Evolutionary conservation across 2,329 filamentous ascomycete species (phyloP).

Genomic region (Thielaviopsis musarum): DNA sequence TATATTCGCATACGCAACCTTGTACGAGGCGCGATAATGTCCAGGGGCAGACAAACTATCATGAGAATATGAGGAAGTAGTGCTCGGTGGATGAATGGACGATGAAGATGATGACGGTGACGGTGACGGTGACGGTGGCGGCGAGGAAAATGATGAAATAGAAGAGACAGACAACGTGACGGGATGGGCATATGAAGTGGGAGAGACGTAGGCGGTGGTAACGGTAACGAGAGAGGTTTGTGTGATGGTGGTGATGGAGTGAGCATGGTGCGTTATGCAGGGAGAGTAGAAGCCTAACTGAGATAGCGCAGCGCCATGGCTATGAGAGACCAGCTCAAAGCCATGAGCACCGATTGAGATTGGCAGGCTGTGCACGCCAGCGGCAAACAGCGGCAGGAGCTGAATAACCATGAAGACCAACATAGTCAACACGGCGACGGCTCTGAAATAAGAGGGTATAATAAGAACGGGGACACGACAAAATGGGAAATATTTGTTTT

Average conservation of each 20-base stretch:
- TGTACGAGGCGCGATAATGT: neutral
- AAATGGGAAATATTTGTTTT: neutral
- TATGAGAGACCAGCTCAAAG: neutral
- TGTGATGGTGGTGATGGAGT: neutral
- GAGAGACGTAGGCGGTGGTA: neutral
- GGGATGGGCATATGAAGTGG: neutral
- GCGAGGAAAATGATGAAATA: neutral
- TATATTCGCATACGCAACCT: conserved; percentile 1
- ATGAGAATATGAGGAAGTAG: neutral
- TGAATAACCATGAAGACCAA: neutral
- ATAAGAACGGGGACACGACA: neutral
- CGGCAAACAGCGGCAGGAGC: neutral
- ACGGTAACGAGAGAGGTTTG: neutral
- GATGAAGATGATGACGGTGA: neutral
- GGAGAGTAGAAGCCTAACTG: neutral
- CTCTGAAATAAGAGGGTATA: neutral
- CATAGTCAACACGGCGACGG: neutral
- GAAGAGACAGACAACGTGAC: neutral
- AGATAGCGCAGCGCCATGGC: neutral
- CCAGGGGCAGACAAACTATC: neutral
- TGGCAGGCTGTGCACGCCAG: neutral
- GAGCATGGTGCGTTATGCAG: neutral
- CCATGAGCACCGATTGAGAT: neutral
- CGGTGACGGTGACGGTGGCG: neutral
- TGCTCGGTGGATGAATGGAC: neutral